phyloP scores from a whole-genome alignment of 2,329 filamentous ascomycete species.

The Colletotrichum destructivum region DNA sequence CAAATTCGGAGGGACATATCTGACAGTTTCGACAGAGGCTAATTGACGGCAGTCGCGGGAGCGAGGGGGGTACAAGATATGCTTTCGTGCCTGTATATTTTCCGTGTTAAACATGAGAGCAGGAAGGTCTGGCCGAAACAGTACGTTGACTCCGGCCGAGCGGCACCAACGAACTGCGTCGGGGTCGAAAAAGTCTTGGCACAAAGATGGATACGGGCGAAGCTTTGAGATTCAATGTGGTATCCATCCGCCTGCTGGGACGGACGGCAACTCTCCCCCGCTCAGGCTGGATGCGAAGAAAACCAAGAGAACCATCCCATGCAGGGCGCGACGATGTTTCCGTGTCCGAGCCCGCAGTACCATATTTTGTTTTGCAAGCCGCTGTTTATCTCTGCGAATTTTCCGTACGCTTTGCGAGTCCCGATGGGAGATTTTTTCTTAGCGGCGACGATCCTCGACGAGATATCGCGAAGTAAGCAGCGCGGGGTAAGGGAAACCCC shows the following conservation, averaged over 20 bases:
- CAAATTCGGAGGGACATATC: background rate
- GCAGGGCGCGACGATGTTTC: constrained; percentile 25
- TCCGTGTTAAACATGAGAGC: too few species aligned
- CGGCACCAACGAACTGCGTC: background rate
- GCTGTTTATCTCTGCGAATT: constrained; percentile 22
- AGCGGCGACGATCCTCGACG: background rate
- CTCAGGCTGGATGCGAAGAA: background rate
- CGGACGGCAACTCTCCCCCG: background rate
- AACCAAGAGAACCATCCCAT: constrained; percentile 10
- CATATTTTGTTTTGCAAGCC: constrained; percentile 8
- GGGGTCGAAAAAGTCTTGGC: background rate
- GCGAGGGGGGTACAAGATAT: background rate
- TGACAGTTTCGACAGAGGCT: background rate
- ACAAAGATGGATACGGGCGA: constrained; percentile 7
- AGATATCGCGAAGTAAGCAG: constrained; percentile 21
- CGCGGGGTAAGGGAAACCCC: background rate
- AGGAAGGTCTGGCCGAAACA: background rate
- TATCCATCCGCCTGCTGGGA: too few species aligned
- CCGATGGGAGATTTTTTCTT: background rate
- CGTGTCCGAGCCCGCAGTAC: constrained; percentile 14
- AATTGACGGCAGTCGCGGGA: too few species aligned
- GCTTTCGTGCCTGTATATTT: too few species aligned
- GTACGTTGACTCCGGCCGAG: background rate
- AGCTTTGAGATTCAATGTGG: background rate
- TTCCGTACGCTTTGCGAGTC: background rate